phyloP scores from a whole-genome alignment of 371 early-diverging fungal species.

The Lichtheimia corymbifera region DNA sequence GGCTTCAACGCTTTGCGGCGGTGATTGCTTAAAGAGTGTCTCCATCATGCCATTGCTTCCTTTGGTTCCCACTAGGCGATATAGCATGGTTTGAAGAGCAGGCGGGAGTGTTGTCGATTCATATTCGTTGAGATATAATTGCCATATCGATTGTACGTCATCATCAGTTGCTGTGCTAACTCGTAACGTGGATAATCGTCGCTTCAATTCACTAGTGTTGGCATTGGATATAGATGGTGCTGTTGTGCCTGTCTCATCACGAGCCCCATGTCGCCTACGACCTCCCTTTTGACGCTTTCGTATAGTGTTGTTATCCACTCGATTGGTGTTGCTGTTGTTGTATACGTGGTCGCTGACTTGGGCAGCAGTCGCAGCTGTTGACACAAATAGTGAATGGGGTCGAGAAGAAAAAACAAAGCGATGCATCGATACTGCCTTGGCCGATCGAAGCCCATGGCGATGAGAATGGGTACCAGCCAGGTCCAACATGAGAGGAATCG shows the following conservation, averaged over 20 bases:
- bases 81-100: constrained; percentile 1
- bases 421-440: too few relatives aligned
- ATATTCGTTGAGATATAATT: background rate
- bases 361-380: constrained; percentile 1
- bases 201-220: constrained; percentile 1
- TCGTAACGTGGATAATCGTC: constrained; percentile 4
- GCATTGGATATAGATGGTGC: background rate
- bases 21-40: background rate
- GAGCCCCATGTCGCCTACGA: too few relatives aligned
- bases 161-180: constrained; percentile 4
- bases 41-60: constrained; percentile 15
- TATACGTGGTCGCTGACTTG: background rate
- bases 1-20: background rate
- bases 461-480: background rate
- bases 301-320: too few relatives aligned
- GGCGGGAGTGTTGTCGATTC: background rate
- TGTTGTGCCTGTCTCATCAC: too few relatives aligned
- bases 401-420: constrained; percentile 6
- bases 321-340: background rate
- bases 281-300: background rate
- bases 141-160: constrained; percentile 7
- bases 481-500: background rate
- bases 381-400: background rate
- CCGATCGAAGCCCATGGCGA: too few relatives aligned
- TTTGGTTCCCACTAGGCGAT: constrained; percentile 7